These are phyloP conservation scores for Tetraselmis striata DNA, from an alignment of 139 green algal genomes.

Conservation along the genomic window DNA sequence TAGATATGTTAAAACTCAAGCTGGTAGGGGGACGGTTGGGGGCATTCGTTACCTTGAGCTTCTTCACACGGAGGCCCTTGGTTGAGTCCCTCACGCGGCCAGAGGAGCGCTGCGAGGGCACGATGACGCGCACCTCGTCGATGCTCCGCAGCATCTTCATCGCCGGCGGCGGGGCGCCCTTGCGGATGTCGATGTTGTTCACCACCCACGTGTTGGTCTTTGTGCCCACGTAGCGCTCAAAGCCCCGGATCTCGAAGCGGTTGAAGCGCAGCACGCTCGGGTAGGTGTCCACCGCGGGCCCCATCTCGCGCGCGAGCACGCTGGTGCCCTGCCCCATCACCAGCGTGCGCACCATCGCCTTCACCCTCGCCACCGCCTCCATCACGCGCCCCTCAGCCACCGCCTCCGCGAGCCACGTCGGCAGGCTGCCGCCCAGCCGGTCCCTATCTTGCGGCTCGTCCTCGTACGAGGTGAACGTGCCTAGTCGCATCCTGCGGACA, in stretches of 20 bases:
- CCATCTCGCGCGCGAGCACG: not conserved
- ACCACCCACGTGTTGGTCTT: not conserved
- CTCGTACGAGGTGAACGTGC: not conserved
- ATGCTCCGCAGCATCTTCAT: not conserved
- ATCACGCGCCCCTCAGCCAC: not conserved
- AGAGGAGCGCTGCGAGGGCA: not conserved
- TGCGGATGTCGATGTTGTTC: not conserved
- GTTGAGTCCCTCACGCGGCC: too few species aligned
- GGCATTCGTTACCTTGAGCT: too few species aligned
- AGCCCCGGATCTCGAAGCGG: not conserved
- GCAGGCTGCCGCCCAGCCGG: not conserved
- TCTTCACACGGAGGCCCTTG: too few species aligned
- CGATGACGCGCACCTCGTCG: not conserved
- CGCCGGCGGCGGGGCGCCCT: too few species aligned
- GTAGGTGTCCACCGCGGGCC: not conserved
- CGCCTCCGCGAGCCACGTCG: not conserved
- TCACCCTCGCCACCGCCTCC: not conserved
- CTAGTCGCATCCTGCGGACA: too few species aligned
- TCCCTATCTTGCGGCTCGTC: not conserved
- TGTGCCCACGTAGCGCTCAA: not conserved
- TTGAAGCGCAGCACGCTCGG: not conserved
- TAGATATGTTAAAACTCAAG: too few species aligned
- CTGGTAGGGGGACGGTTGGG: too few species aligned
- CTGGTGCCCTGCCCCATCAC: not conserved
- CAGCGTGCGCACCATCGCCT: not conserved